Percentiles rank a stretch among this genome's conserved stretches.
These are phyloP conservation scores for Daldinia concentrica DNA, from an alignment of 495 filamentous ascomycete genomes.

Conservation along the genomic window DNA sequence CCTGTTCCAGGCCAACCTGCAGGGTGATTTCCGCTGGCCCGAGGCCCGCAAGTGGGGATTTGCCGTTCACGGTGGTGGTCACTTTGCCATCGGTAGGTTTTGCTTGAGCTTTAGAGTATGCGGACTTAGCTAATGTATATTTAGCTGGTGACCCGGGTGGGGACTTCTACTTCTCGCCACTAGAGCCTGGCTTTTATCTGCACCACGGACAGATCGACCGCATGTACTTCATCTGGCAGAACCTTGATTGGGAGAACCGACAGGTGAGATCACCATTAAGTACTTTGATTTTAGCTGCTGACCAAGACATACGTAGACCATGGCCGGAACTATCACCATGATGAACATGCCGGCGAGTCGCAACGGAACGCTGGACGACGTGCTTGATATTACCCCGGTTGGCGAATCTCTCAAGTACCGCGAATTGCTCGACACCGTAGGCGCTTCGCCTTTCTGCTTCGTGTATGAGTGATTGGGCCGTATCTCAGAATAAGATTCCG, in stretches of 20 bases:
- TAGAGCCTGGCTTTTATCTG: conserved; percentile 74
- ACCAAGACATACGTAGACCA: conserved; percentile 41
- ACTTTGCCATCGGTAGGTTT: conserved; percentile 46
- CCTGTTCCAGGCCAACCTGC: conserved; percentile 52
- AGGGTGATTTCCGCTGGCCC: conserved; percentile 48
- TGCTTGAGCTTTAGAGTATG: background rate
- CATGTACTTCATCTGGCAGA: conserved; percentile 77
- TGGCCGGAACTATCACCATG: conserved; percentile 56
- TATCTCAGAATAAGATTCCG: background rate
- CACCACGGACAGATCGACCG: conserved; percentile 78
- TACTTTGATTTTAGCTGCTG: background rate
- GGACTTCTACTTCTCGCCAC: conserved; percentile 69
- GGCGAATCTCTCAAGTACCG: conserved; percentile 28
- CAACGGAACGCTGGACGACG: conserved; percentile 48
- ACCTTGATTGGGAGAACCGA: conserved; percentile 51
- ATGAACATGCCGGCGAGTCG: conserved; percentile 48
- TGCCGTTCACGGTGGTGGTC: conserved; percentile 53
- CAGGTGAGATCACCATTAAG: conserved; percentile 40
- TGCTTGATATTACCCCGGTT: conserved; percentile 44
- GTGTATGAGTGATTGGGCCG: conserved; percentile 46
- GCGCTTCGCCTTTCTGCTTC: conserved; percentile 49
- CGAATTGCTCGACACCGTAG: conserved; percentile 46
- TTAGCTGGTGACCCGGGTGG: conserved; percentile 50
- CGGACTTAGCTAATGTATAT: background rate
- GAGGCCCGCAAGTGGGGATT: conserved; percentile 44